phyloP scores from a whole-genome alignment of 805 yeast species.

The Yarrowia osloensis region DNA sequence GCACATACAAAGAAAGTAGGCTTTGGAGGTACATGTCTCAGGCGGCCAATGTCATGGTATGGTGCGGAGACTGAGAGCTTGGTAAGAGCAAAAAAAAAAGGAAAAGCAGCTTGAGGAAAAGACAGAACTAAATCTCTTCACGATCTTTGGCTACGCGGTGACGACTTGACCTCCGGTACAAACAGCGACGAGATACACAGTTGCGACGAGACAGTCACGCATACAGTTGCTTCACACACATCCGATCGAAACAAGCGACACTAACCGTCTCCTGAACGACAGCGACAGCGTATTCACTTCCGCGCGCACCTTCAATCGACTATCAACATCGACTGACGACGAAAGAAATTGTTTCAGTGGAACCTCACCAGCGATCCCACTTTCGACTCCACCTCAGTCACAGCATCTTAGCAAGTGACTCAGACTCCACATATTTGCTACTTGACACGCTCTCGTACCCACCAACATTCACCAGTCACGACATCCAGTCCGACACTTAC shows the following conservation, averaged over 20 bases:
- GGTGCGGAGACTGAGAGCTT: neutral
- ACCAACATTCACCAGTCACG: neutral
- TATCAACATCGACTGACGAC: no score
- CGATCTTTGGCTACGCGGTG: neutral
- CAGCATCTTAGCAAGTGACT: no score
- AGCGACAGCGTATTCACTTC: no score
- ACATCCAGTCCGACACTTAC: neutral
- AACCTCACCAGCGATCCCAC: no score
- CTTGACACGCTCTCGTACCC: neutral
- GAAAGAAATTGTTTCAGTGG: no score
- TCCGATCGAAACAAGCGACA: no score
- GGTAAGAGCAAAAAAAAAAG: neutral
- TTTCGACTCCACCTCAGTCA: no score
- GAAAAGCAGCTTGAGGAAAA: neutral
- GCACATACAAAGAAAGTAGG: neutral
- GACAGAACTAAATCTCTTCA: neutral
- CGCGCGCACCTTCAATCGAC: no score
- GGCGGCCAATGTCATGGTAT: neutral
- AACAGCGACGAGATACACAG: no score
- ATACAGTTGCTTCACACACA: neutral
- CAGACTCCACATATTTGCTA: neutral
- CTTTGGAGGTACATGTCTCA: neutral
- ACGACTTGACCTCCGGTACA: neutral
- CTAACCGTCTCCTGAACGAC: no score
- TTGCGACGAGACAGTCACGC: neutral